Percentiles rank a stretch among this genome's conserved stretches.
These are phyloP conservation scores for Pyricularia pennisetigena DNA, from an alignment of 2,329 filamentous ascomycete species.

Conservation along the genomic window DNA sequence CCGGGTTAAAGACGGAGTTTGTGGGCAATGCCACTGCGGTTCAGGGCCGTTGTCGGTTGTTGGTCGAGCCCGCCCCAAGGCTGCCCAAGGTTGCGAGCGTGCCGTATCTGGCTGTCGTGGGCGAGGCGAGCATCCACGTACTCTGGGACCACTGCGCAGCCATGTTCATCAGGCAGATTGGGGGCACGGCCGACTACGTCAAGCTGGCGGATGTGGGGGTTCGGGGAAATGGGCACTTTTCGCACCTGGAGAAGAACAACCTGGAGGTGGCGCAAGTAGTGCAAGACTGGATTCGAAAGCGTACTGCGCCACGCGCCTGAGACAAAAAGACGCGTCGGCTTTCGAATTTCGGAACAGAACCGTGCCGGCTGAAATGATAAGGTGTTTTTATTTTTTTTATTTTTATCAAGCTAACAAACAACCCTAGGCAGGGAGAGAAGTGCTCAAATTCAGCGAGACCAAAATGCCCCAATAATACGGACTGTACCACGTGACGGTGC, in stretches of 20 bases:
- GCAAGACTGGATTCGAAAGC: background rate
- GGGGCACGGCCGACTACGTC: background rate
- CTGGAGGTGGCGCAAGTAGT: background rate
- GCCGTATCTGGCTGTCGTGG: background rate
- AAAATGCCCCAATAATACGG: background rate
- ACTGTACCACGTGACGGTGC: background rate
- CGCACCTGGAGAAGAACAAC: background rate
- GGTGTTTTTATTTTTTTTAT: no score
- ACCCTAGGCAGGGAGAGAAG: background rate
- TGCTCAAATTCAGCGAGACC: background rate
- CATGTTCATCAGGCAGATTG: background rate
- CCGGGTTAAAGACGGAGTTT: background rate
- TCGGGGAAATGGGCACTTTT: background rate
- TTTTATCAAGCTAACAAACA: background rate
- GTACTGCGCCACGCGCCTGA: background rate
- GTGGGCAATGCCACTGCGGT: background rate
- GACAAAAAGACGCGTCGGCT: background rate
- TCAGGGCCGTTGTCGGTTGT: background rate
- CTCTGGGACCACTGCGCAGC: background rate
- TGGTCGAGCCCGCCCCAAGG: background rate
- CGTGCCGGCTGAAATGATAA: background rate
- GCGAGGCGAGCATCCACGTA: background rate
- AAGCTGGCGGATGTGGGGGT: background rate
- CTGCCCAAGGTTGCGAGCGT: background rate
- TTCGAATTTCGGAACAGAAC: background rate